A percentile compares a stretch with the other conserved stretches of the same genome.
phyloP scores from a whole-genome alignment of 768 basidiomycete species.

The Hygrocybe coccinea region DNA sequence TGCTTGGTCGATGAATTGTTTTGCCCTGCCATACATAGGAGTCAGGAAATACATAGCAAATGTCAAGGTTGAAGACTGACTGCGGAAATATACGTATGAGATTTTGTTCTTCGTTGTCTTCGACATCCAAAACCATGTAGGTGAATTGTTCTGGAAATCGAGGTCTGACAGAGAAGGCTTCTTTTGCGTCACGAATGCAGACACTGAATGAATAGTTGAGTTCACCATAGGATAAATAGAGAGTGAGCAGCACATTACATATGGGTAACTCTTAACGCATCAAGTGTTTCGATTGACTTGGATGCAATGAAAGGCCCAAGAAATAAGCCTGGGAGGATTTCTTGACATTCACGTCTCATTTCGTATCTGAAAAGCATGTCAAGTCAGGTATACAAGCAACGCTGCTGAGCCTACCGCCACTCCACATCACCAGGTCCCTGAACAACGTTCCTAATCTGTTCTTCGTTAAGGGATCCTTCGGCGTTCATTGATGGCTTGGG shows the following conservation, averaged over 20 bases:
- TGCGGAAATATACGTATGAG: conserved; percentile 84
- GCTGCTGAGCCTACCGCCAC: conserved; percentile 56
- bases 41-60: conserved; percentile 1
- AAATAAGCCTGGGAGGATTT: conserved; percentile 76
- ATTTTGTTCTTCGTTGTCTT: conserved; percentile 94
- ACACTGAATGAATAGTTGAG: conserved; percentile 45
- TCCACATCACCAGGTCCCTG: conserved; percentile 80
- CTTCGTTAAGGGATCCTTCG: conserved; percentile 30
- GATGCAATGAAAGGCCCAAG: conserved; percentile 88
- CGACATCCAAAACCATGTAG: conserved; percentile 80
- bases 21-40: conserved; percentile 47
- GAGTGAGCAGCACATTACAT: conserved; percentile 47
- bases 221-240: conserved; percentile 16
- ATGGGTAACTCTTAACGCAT: conserved; percentile 68
- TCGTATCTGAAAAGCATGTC: conserved; percentile 58
- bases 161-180: conserved; percentile 84
- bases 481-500: conserved; percentile 2
- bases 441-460: conserved; percentile 55
- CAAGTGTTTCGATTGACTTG: conserved; percentile 70
- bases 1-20: conserved; percentile 68
- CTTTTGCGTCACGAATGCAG: conserved; percentile 84
- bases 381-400: neutral
- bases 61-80: conserved; percentile 39
- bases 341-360: conserved; percentile 93
- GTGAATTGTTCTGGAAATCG: conserved; percentile 75